These are phyloP conservation scores for Evansstolkia leycettana DNA, from an alignment of 495 filamentous ascomycete genomes.

Conservation along the genomic window DNA sequence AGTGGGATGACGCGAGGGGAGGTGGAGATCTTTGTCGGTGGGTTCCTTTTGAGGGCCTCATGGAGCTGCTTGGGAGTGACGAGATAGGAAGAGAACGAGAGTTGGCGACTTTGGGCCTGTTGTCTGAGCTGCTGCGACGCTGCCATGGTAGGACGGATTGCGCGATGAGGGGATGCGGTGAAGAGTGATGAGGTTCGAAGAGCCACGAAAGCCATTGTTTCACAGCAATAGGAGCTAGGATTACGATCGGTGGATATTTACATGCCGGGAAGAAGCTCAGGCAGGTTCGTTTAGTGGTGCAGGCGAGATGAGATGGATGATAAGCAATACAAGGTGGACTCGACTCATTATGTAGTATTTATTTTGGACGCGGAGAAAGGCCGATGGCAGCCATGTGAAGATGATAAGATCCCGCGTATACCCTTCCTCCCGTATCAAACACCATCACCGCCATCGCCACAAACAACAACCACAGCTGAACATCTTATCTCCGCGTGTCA, in stretches of 20 bases:
- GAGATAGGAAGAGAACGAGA: conserved; percentile 64
- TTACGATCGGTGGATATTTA: conserved; percentile 10
- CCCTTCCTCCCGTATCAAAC: not conserved
- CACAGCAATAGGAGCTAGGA: conserved; percentile 2
- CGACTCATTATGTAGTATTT: no score
- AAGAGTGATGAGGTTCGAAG: conserved; percentile 20
- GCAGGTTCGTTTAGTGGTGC: not conserved
- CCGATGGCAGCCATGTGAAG: not conserved
- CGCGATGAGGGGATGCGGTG: conserved; percentile 14
- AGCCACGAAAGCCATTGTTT: conserved; percentile 26
- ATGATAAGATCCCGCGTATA: not conserved
- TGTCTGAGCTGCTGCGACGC: conserved; percentile 10
- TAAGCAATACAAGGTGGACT: no score
- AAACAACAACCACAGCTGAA: not conserved
- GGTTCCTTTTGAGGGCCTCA: conserved; percentile 64
- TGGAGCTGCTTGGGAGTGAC: conserved; percentile 74
- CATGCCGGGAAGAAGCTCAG: conserved; percentile 8
- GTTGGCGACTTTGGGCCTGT: conserved; percentile 22
- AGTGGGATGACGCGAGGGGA: conserved; percentile 73
- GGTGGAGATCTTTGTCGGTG: conserved; percentile 59
- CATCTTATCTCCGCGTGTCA: not conserved
- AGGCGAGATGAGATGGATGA: no score
- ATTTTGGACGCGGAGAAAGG: not conserved
- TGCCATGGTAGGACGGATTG: conserved; percentile 21
- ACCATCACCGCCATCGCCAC: no score